Evolutionary conservation across 2,329 filamentous ascomycete species (phyloP).

Genomic region (Geosmithia putterillii): DNA sequence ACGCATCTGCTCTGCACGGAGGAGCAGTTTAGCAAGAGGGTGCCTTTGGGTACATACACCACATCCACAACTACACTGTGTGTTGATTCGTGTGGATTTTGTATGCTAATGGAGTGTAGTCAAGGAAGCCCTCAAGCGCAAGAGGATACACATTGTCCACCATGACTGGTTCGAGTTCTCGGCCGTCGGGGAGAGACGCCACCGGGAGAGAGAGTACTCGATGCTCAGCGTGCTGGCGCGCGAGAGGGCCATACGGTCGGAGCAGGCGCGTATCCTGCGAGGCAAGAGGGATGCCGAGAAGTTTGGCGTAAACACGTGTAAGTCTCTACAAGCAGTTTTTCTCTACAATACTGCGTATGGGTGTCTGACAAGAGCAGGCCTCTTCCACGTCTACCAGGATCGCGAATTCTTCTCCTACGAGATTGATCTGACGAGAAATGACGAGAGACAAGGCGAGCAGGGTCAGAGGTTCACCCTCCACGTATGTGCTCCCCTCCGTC

Average conservation of each 20-base stretch:
- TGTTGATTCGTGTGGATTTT: not conserved
- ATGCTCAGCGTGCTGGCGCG: slow-evolving; percentile 20
- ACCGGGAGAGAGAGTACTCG: slow-evolving; percentile 25
- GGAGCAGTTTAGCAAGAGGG: slow-evolving; percentile 37
- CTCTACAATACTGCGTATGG: too few species aligned
- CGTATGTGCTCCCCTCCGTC: slow-evolving; percentile 28
- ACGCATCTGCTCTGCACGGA: slow-evolving; percentile 64
- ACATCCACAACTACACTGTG: not conserved
- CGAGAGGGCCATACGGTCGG: slow-evolving; percentile 15
- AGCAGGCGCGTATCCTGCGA: slow-evolving; percentile 19
- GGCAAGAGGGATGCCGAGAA: slow-evolving; percentile 26
- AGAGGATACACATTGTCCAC: slow-evolving; percentile 26
- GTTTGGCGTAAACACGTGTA: slow-evolving; percentile 35
- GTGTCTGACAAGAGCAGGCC: slow-evolving; percentile 23
- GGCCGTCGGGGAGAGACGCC: slow-evolving; percentile 15
- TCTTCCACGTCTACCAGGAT: slow-evolving; percentile 57
- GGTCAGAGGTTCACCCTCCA: slow-evolving; percentile 48
- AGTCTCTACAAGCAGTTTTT: too few species aligned
- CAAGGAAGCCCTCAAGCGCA: slow-evolving; percentile 19
- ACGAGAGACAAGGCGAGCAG: slow-evolving; percentile 24
- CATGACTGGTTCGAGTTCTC: slow-evolving; percentile 42
- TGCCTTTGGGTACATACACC: not conserved
- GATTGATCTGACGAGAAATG: slow-evolving; percentile 44
- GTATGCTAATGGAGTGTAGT: slow-evolving; percentile 13
- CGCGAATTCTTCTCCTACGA: slow-evolving; percentile 49